These are phyloP conservation scores for Ceratobasidium papillatum DNA, from an alignment of 1,284 basidiomycete species.

Conservation along the genomic window DNA sequence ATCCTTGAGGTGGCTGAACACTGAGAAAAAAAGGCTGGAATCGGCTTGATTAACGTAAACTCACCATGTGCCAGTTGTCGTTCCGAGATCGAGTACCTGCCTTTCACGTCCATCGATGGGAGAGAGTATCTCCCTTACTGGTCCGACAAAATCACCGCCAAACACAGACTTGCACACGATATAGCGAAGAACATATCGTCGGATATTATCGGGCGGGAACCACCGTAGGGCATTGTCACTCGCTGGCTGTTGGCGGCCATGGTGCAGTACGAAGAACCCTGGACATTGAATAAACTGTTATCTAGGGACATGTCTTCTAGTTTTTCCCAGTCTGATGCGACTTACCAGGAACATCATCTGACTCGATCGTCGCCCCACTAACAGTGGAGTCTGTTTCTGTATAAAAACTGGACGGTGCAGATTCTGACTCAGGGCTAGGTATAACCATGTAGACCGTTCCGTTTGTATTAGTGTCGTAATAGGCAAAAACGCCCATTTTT, in stretches of 20 bases:
- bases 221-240: neutral
- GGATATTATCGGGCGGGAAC: neutral
- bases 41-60: neutral
- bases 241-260: neutral
- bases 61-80: neutral
- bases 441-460: slow-evolving; percentile 13
- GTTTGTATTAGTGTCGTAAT: slow-evolving; percentile 14
- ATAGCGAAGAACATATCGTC: neutral
- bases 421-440: neutral
- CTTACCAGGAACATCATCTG: slow-evolving; percentile 2
- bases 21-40: neutral
- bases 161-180: neutral
- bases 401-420: neutral
- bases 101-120: neutral
- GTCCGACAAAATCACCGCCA: neutral
- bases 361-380: neutral
- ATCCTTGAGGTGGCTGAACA: neutral
- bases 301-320: neutral
- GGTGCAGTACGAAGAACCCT: neutral
- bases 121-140: neutral
- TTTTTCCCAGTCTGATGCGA: too few relatives aligned
- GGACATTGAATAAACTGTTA: neutral
- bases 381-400: neutral
- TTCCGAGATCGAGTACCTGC: neutral
- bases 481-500: neutral